A percentile compares a stretch with the other conserved stretches of the same genome.
phyloP scores from a whole-genome alignment of 169 alveolate species.

The Plasmodium gonderi region DNA sequence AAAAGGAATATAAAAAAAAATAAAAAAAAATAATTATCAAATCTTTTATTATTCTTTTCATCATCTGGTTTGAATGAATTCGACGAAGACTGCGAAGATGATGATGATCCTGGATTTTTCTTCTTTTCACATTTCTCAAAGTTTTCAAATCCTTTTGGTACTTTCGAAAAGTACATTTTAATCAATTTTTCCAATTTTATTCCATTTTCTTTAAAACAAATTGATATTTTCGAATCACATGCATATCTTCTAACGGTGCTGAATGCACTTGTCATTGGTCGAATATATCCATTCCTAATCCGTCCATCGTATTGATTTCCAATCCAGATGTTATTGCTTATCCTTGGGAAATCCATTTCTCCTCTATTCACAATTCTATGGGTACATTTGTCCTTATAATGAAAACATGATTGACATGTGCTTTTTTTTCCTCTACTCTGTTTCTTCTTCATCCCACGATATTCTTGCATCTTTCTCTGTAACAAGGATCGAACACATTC shows the following conservation, averaged over 20 bases:
- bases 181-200: neutral
- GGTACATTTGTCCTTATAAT: no score
- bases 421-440: no score
- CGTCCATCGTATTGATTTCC: no score
- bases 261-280: no score
- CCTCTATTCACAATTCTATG: no score
- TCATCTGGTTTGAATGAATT: constrained; percentile 36
- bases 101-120: neutral
- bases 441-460: no score
- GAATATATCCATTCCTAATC: no score
- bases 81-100: neutral
- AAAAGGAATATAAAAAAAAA: constrained; percentile 72
- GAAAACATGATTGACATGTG: no score
- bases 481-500: neutral
- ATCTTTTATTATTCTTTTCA: constrained; percentile 2
- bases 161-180: constrained; percentile 38
- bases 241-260: neutral
- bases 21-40: constrained; percentile 76
- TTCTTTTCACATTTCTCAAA: constrained; percentile 50
- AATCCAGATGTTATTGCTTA: no score
- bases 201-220: neutral
- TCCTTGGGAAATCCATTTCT: no score
- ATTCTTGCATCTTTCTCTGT: no score
- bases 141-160: constrained; percentile 80
- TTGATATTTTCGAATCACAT: neutral